Evolutionary conservation across 148 eudicot genomes (phyloP), one percentile per base, ranked within the genome.

Genomic region (Nyssa sinensis): DNA sequence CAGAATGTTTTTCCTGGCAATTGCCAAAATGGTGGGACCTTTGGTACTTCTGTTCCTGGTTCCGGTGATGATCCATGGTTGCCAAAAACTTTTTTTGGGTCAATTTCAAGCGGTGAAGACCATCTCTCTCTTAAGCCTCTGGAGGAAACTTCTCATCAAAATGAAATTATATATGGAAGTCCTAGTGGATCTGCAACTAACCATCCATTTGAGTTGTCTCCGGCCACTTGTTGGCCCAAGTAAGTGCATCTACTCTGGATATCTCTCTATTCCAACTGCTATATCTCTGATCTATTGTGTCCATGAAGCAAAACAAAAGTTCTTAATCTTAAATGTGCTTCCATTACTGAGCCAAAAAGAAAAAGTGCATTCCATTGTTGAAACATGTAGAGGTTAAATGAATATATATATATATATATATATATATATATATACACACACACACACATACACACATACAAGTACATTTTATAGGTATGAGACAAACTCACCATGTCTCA

Each of bases 41-140:
- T 78, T 86, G 80, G 77, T 77, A 63, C 72, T 61, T 64, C 88
- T 72, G 60, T 76, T 66, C 81, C 87, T 81, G 82, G 79, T 71
- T 63, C 76, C 72, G 78, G 75, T 77, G 88, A 82, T 81, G 95
- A 81, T 85, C 93, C 89, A 62, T 92, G 98, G 98, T 69, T 86
- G 80, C 88, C 86, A 27, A 82, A 65, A 25, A 70, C 85, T 58
- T 81, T 79, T 25, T 84, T 81, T 66, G 87, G 88, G 24, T 82
- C 81, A 28, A 76, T 75, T 62, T 74, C 88, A 39, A 70, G 63
- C 23, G 66, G 71, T 81, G 97, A 88, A 47, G 81, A 77, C 41
- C 86, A 81, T 67, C 77, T 75, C 62, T 78, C 90, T 49, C 16
- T 55, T 39, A 86, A 85, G 53, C 85, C 80, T 73, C 64, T 67